These are phyloP conservation scores for Trichosporon inkin DNA, from an alignment of 1,284 basidiomycete species.

Conservation along the genomic window DNA sequence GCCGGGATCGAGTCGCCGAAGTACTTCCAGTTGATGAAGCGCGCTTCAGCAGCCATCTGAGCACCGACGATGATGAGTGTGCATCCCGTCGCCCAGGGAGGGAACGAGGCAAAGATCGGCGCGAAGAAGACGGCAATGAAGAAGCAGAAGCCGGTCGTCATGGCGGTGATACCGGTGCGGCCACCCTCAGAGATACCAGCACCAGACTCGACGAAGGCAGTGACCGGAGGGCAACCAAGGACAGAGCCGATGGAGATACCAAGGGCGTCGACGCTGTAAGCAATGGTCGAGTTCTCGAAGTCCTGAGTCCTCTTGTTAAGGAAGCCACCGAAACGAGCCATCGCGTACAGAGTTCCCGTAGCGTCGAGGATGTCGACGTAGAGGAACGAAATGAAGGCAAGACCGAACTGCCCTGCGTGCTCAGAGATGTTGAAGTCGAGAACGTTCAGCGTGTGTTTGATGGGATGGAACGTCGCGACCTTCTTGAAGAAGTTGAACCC, in stretches of 20 bases:
- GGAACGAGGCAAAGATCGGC: slow-evolving; percentile 83
- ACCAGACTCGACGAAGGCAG: slow-evolving; percentile 64
- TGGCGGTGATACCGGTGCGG: slow-evolving; percentile 77
- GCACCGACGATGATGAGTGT: slow-evolving; percentile 81
- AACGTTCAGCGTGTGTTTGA: slow-evolving; percentile 21
- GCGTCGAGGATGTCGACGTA: slow-evolving; percentile 70
- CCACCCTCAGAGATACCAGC: slow-evolving; percentile 65
- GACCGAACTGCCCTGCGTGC: slow-evolving; percentile 19
- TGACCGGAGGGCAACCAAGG: slow-evolving; percentile 81
- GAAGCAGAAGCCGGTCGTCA: slow-evolving; percentile 71
- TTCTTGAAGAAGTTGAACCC: slow-evolving; percentile 83
- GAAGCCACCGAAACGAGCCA: slow-evolving; percentile 87
- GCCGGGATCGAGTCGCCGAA: slow-evolving; percentile 79
- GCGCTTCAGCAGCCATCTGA: slow-evolving; percentile 81
- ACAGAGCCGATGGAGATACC: slow-evolving; percentile 50
- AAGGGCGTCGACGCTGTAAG: slow-evolving; percentile 62
- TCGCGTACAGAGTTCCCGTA: slow-evolving; percentile 77
- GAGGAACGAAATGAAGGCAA: slow-evolving; percentile 58
- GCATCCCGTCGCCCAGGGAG: slow-evolving; percentile 81
- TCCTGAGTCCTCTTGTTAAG: slow-evolving; percentile 79
- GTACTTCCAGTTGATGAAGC: slow-evolving; percentile 85
- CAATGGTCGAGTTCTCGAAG: slow-evolving; percentile 79
- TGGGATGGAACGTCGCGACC: slow-evolving; percentile 55
- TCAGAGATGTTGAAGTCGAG: slow-evolving; percentile 19
- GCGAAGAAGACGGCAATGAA: slow-evolving; percentile 84